These are phyloP conservation scores for Nicotiana paniculata DNA, from an alignment of 257 asterid genomes.

Conservation along the genomic window DNA sequence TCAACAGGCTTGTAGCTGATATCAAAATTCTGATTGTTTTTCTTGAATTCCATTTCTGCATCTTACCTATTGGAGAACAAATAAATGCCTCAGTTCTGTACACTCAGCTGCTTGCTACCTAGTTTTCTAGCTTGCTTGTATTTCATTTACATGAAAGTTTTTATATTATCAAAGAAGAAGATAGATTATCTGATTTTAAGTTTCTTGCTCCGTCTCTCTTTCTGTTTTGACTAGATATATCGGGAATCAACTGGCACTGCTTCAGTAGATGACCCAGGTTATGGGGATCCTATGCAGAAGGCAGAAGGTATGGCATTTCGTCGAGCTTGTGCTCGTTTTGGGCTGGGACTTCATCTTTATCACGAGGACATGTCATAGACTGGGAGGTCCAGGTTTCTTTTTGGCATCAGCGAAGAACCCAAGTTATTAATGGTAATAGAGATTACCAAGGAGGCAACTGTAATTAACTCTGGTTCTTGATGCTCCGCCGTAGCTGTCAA, in stretches of 20 bases:
- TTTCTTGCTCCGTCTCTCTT: not conserved
- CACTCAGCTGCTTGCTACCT: not conserved
- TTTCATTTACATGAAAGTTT: not conserved
- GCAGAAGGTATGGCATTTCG: conserved; percentile 98
- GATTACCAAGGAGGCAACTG: not conserved
- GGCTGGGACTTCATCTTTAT: conserved; percentile 87
- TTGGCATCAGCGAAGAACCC: not conserved
- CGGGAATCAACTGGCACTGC: conserved; percentile 87
- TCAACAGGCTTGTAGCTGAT: not conserved
- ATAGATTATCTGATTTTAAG: not conserved
- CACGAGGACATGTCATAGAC: conserved; percentile 63
- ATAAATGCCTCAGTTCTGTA: not conserved
- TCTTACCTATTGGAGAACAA: not conserved
- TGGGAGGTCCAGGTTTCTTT: not conserved
- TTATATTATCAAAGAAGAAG: not conserved
- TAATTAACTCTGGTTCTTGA: not conserved
- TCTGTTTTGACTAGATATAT: conserved; percentile 39
- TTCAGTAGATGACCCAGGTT: conserved; percentile 46
- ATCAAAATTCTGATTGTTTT: not conserved
- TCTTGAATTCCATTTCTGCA: not conserved
- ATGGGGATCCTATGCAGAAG: conserved; percentile 69
- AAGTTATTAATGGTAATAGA: not conserved
- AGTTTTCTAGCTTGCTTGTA: not conserved
- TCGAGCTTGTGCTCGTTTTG: conserved; percentile 88
- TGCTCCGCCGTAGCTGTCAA: not conserved